These are phyloP conservation scores for Boletus reticulatus DNA, from an alignment of 768 basidiomycete species.

Conservation along the genomic window DNA sequence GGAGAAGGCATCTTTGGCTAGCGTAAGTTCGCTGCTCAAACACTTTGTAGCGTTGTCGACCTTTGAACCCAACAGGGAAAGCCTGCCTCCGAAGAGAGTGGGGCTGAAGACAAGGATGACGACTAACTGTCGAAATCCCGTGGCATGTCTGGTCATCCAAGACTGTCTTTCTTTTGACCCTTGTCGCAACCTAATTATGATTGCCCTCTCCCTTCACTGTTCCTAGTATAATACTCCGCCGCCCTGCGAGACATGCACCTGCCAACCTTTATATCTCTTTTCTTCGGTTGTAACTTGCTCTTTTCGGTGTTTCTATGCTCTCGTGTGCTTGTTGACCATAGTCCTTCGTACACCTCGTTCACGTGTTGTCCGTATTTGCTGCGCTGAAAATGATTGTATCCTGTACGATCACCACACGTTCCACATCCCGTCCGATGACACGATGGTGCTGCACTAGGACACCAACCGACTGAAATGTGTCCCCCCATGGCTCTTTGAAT, in stretches of 20 bases:
- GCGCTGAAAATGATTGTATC: slow-evolving; percentile 32
- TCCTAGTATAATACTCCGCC: slow-evolving; percentile 20
- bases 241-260: slow-evolving; percentile 29
- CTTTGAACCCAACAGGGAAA: slow-evolving; percentile 24
- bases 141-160: slow-evolving; percentile 17
- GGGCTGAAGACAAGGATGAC: slow-evolving; percentile 45
- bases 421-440: background rate
- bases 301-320: slow-evolving; percentile 22
- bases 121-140: slow-evolving; percentile 28
- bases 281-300: slow-evolving; percentile 21
- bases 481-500: too few relatives aligned
- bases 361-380: slow-evolving; percentile 31
- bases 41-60: background rate
- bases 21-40: slow-evolving; percentile 29
- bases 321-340: slow-evolving; percentile 24
- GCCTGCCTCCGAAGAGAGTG: slow-evolving; percentile 35
- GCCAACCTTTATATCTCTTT: slow-evolving; percentile 17
- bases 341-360: slow-evolving; percentile 20
- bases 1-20: slow-evolving; percentile 56
- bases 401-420: slow-evolving; percentile 18
- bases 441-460: background rate
- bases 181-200: slow-evolving; percentile 20
- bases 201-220: slow-evolving; percentile 3
- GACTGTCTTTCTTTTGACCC: slow-evolving; percentile 6
- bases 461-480: too few relatives aligned